Evolutionary conservation across 2,329 filamentous ascomycete species (phyloP), one percentile per base, ranked within the genome.

Genomic region (Pyricularia grisea): DNA sequence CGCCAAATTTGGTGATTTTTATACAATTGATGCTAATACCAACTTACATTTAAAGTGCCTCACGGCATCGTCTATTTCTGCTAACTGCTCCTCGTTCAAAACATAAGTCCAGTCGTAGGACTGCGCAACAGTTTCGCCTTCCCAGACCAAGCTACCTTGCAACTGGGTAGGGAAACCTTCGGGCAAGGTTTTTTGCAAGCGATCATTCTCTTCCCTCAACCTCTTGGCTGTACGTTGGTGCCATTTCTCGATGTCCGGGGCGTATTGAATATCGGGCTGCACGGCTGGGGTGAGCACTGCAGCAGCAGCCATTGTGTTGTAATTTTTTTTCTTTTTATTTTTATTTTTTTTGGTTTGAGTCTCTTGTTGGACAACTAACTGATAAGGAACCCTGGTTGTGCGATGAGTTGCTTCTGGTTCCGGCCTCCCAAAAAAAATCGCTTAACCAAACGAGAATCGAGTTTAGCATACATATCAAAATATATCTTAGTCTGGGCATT

Each of bases 231-330:
- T 78, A 4, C 87, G 81, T 1, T 81, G 81, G 31, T 83, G 77
- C 72, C 85, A 89, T 72, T 84, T 87, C 36, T 82, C 78, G 63
- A 79, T 78, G 70, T 88, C 79, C 0, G 87, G 87, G 1, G 81
- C 78, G 74, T 89, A 89, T 1, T 77, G 77, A 69, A 89, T 89
- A 71, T 89, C 86, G 0, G 87, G 87, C 72, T 88, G 85, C 27
- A 81, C 81, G 1, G 77, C 77, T 1, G 79, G 80, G 20, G 67
- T 25, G 12, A 65, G 31, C 2, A 68, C 20, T 17, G 58, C 67
- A 33, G n/a, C 60, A 4, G 60, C 31, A 17, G 67, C 58, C 67
- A 68, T 68, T 23, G 14, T n/a, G 60, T 28, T 31, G 30, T 10
- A 31, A 31, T 17, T 5, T 17, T 17, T 17, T 61, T 61, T 23